These are phyloP conservation scores for Bipolaris sorokiniana DNA, from an alignment of 2,329 filamentous ascomycete species.

Conservation along the genomic window DNA sequence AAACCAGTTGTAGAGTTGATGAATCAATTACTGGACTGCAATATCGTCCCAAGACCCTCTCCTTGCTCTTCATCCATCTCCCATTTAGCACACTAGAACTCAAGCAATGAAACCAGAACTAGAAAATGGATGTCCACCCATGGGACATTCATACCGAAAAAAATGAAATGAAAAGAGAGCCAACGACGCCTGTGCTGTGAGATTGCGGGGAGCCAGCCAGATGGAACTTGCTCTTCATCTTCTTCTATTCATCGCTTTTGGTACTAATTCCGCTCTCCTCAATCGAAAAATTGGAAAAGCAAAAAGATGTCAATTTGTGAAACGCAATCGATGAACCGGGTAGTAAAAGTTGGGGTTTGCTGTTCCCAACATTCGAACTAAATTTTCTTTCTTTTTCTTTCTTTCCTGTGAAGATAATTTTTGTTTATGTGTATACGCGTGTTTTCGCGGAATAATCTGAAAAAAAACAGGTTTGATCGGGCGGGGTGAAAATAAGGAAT, in stretches of 20 bases:
- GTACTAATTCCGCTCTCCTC: too few relatives aligned
- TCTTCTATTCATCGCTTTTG: background rate
- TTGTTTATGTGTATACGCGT: background rate
- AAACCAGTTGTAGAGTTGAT: background rate
- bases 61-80: background rate
- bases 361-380: too few relatives aligned
- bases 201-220: background rate
- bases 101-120: background rate
- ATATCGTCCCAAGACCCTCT: too few relatives aligned
- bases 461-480: background rate
- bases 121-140: too few relatives aligned
- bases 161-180: background rate
- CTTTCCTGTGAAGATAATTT: background rate
- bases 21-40: background rate
- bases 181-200: slow-evolving; percentile 2
- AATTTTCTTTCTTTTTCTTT: background rate
- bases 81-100: background rate
- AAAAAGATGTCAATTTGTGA: background rate
- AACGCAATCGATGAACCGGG: background rate
- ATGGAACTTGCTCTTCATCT: background rate
- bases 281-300: too few relatives aligned
- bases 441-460: background rate
- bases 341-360: background rate
- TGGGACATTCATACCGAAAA: background rate
- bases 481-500: background rate